Evolutionary conservation across 345 rosid species (phyloP), one percentile per base, ranked within the genome.

Genomic region (Syzygium aromaticum): DNA sequence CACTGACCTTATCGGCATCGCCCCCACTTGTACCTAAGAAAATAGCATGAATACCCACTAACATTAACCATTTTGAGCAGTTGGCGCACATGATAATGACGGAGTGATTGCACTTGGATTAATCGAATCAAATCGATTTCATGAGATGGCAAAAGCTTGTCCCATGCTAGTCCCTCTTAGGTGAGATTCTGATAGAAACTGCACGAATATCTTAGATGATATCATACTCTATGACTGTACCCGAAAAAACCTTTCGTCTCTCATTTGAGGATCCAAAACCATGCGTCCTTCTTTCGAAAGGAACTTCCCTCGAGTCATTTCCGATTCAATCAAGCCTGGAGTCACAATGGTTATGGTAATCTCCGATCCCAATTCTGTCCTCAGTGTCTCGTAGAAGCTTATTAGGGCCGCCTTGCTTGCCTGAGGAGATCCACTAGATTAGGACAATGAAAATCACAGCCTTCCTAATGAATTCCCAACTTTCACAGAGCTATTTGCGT

Each of bases 371-470:
- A 94, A 77, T 86, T 96, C 99, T 28, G 90, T 87, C 88, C 97
- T 93, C 89, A 95, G 4, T 11, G 96, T 92, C 89, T 95, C 94
- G n/a, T 89, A 95, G 86, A 94, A 94, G 87, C 46, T 90, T 8
- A 91, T 9, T 85, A 91, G 0, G 4, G 96, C 96, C 33, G 96
- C 96, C 87, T 96, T 95, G 90, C 94, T 93, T 87, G 97, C 98
- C 97, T 93, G 86, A 40, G 33, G 51, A 54, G 21, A 30, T 8
- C 25, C 57, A 22, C 38, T 30, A 27, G 57, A 51, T 53, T 25
- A 84, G 25, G 52, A 46, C 21, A 25, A 84, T 84, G 40, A 51
- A 51, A 51, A 1, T 84, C 40, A 27, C 52, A 51, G 27, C 52
- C 38, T 23, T 23, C 84, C 84, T 49, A 82, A 64, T 67, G 78